Conservation (phyloP, 2,329 filamentous ascomycete genomes). For the Epichloe sylvatica region DNA sequence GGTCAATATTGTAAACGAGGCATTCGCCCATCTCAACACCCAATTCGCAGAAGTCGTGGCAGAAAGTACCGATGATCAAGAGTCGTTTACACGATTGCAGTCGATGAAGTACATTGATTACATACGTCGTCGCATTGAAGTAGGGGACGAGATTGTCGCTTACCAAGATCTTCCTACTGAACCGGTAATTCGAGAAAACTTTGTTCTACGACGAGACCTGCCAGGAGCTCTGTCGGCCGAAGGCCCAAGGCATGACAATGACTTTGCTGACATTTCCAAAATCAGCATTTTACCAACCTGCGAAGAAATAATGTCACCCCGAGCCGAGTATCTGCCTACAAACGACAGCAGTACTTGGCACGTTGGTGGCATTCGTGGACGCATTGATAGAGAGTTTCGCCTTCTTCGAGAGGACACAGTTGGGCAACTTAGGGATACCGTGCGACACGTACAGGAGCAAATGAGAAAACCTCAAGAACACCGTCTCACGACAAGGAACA, state of each 20-base stretch:
- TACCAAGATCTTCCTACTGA: constrained; percentile 8
- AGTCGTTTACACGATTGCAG: constrained; percentile 16
- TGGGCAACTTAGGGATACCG: constrained; percentile 36
- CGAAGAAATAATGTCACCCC: constrained; percentile 29
- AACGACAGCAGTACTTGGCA: constrained; percentile 23
- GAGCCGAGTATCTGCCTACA: constrained; percentile 30
- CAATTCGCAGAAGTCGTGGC: constrained; percentile 13
- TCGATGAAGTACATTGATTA: constrained; percentile 19
- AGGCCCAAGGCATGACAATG: constrained; percentile 34
- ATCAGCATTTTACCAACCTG: constrained; percentile 37
- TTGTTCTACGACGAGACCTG: constrained; percentile 19
- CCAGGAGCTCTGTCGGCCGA: constrained; percentile 19
- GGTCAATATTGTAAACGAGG: constrained; percentile 17
- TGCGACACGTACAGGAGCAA: constrained; percentile 25
- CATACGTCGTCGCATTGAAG: constrained; percentile 16
- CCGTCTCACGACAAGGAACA: constrained; percentile 9
- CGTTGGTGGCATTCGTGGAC: constrained; percentile 27
- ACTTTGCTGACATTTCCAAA: constrained; percentile 28
- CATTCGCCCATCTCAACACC: constrained; percentile 6
- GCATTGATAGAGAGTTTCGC: constrained; percentile 41
- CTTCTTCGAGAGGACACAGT: constrained; percentile 42
- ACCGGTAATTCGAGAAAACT: constrained; percentile 12
- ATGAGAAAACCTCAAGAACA: constrained; percentile 12
- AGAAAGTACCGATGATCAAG: constrained; percentile 4
- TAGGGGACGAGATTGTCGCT: constrained; percentile 12